Percentiles rank a stretch among this genome's conserved stretches.
phyloP scores from a whole-genome alignment of 257 asterid species.

The Solanum virginianum region DNA sequence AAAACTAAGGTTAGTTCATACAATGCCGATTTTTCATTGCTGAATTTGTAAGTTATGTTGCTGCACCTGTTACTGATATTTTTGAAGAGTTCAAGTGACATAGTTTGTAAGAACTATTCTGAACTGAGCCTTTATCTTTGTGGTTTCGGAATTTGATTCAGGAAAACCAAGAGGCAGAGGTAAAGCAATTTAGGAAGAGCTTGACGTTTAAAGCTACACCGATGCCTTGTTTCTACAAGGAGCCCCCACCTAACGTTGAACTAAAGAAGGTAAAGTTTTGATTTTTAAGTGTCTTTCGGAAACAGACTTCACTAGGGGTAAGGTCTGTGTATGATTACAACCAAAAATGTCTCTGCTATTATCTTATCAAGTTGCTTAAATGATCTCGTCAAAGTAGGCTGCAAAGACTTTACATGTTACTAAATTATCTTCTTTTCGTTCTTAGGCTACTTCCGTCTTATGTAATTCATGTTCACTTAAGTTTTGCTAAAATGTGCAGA shows the following conservation, averaged over 20 bases:
- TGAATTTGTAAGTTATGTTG: not conserved
- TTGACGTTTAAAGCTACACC: slow-evolving; percentile 83
- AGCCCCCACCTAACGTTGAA: slow-evolving; percentile 70
- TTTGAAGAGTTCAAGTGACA: not conserved
- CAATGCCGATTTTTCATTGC: not conserved
- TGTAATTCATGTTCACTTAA: not conserved
- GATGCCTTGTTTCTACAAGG: slow-evolving; percentile 86
- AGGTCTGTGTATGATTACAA: not conserved
- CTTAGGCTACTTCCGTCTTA: not conserved
- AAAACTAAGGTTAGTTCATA: slow-evolving; percentile 59
- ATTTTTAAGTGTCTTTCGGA: no score
- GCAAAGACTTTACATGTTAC: not conserved
- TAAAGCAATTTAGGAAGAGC: slow-evolving; percentile 68
- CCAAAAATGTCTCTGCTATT: not conserved
- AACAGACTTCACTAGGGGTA: no score
- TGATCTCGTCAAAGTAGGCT: not conserved
- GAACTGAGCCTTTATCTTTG: not conserved
- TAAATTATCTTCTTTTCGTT: not conserved
- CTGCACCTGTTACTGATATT: not conserved
- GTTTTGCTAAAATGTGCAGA: slow-evolving; percentile 15
- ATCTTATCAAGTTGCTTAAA: not conserved
- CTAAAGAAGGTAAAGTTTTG: slow-evolving; percentile 56
- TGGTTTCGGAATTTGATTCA: slow-evolving; percentile 6
- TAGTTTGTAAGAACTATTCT: not conserved
- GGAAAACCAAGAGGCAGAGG: slow-evolving; percentile 77